Base-by-base conservation (phyloP, 257 asterid species). In the Solanum habrochaites region DNA sequence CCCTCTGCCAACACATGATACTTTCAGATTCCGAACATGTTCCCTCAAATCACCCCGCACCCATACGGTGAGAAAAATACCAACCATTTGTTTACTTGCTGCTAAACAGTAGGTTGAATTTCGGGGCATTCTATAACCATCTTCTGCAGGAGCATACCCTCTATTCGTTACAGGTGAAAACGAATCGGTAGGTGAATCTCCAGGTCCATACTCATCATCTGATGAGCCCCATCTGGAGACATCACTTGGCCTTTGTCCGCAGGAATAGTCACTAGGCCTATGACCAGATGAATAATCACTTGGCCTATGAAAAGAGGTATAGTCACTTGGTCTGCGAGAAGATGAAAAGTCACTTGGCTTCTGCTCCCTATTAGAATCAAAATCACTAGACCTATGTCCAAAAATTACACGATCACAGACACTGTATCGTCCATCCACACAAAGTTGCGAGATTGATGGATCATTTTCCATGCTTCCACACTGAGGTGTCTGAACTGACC, bases 241-340 rank as follows among this genome's bases (percentile, higher is more conserved):
- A 89, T 97, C 99, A 85, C 98, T 97, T 11, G 98, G 91, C 91
- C 98, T 92, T 85, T 92, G 93, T 21, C 95, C 93, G 80, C 91
- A 90, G 6, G 93, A 92, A 86, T 91, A 92, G 88, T 92, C 94
- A 85, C 94, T 91, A 16, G 91, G 90, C 89, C 93, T 88, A 60
- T 93, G 98, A 23, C 97, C 93, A 92, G 96, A 96, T 3, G 99
- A 94, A 83, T 93, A 97, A 87, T 95, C 99, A 18, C 99, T 97
- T 7, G 96, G 93, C 91, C 99, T 64, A 66, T 93, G 90, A 85
- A 96, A 92, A 0, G 95, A 93, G 6, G 98, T 92, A 71, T 92
- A 96, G 86, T 96, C 97, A 82, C 98, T 96, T 8, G 94, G 90
- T 29, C 98, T 88, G 66, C 86, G 93, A 82, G 95, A 89, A 27